Evolutionary conservation across 257 asterid species (phyloP), one percentile per base, ranked within the genome.

Genomic region (Rauvolfia tetraphylla): DNA sequence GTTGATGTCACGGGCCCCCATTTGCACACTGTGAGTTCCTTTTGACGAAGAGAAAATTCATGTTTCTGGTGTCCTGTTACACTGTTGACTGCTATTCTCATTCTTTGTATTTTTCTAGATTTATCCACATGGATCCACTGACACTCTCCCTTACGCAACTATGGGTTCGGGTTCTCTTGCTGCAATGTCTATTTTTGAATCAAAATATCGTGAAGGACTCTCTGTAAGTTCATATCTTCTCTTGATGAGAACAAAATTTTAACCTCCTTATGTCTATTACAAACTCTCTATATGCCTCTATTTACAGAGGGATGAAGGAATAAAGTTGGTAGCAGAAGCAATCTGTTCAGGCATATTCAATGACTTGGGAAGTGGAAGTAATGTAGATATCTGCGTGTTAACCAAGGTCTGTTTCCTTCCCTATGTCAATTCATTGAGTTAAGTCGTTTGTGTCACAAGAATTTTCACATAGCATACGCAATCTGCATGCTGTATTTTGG

Each of bases 161-260:
- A 95, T 95, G 98, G 98, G 98, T 27, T 95, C 98, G 85, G 98
- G 98, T 75, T 95, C 98, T 59, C 96, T 95, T 66, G 98, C 98
- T 80, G 98, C 98, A 79, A 95, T 95, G 98, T 84, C 97, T 18
- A 81, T 95, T 27, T 95, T 95, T 75, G 98, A 92, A 84, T 89
- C 97, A 3, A 89, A 90, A 80, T 95, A 95, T 79, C 91, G 83
- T 25, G 98, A 95, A 81, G 93, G 92, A 79, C 83, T 95, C 76
- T 89, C 81, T 74, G 98, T 95, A 85, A 86, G 98, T 89, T 81
- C 66, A 49, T 79, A 59, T 23, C 42, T 25, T 44, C 33, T 56
- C 41, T 67, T 41, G 27, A 49, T 17, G 59, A 25, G 6, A 20
- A 6, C 0, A 71, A 48, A 33, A 22, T 42, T 33, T 68, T 72